phyloP scores from a whole-genome alignment of 2,329 filamentous ascomycete genomes.

The Fusarium poae region DNA sequence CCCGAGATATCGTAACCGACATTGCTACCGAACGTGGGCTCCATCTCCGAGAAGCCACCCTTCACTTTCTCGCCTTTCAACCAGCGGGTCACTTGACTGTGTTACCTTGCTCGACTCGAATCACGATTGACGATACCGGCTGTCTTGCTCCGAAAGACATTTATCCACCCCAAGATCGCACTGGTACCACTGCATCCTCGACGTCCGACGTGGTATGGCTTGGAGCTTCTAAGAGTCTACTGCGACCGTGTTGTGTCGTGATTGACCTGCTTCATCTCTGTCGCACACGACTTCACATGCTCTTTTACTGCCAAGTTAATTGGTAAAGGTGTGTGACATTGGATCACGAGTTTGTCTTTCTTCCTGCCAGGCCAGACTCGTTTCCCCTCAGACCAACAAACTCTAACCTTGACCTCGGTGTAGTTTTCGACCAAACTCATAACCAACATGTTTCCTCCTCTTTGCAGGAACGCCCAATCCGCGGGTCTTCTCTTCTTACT shows the following conservation, averaged over 20 bases:
- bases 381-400: constrained; percentile 4
- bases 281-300: constrained; percentile 40
- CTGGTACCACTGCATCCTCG: constrained; percentile 31
- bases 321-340: constrained; percentile 44
- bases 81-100: constrained; percentile 34
- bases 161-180: constrained; percentile 19
- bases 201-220: constrained; percentile 46
- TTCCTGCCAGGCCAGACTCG: background rate
- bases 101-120: constrained; percentile 40
- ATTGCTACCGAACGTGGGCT: constrained; percentile 13
- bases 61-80: constrained; percentile 14
- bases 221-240: constrained; percentile 38
- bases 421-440: constrained; percentile 33
- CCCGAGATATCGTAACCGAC: constrained; percentile 12
- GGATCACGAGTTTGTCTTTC: constrained; percentile 6
- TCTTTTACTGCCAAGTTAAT: constrained; percentile 24
- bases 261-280: constrained; percentile 41
- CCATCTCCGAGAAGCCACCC: constrained; percentile 5
- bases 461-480: constrained; percentile 36
- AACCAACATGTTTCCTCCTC: constrained; percentile 43
- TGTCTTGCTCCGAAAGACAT: constrained; percentile 32
- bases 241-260: constrained; percentile 44
- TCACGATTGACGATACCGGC: constrained; percentile 36
- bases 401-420: constrained; percentile 19
- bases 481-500: constrained; percentile 46